Base-by-base conservation (phyloP, 352 stramenopile species). In the Pythium pectinolyticum region DNA sequence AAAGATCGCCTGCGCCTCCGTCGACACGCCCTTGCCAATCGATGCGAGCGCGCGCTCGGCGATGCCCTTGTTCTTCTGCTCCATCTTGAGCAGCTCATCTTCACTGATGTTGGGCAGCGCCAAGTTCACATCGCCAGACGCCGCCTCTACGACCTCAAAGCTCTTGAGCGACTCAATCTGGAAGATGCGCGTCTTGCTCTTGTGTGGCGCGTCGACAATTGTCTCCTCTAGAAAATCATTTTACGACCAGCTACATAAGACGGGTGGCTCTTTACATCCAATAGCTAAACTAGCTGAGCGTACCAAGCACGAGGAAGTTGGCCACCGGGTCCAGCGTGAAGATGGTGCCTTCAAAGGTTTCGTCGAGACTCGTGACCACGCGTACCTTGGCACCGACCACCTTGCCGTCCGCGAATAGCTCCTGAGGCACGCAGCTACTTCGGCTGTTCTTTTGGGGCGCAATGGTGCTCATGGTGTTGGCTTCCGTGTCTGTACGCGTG, bases 231-330 rank as follows among this genome's bases (percentile, higher is more conserved):
- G 28, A 47, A 24, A 14, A 30, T 30, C 20, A 12, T 14, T 46
- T 61, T n/a, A 41, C 19, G 5, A 40, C 5, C 45, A 30, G 24
- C n/a, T 34, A 11, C 39, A 37, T 49, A 9, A 50, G 28, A 5
- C 6, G 24, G 40, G 17, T 27, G 5, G 2, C 10, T 6, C n/a
- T 51, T 28, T 24, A 5, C 37, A 43, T 43, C 37, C 37, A 43
- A 20, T 20, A n/a, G 30, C 14, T 24, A 9, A 48, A 19, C 41
- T 3, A 15, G 20, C 2, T 7, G 20, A 48, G 31, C 61, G 25
- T 61, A 92, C 83, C 82, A 45, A 94, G 75, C 53, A 94, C 73
- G 54, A 94, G 80, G 67, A 94, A 91, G 58, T 85, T 86, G 56
- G 83, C 79, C 17, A 92, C 70, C 19, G 82, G 77, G 53, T 94